phyloP scores from a whole-genome alignment of 805 yeast species.

The Sungouiella thailandica region DNA sequence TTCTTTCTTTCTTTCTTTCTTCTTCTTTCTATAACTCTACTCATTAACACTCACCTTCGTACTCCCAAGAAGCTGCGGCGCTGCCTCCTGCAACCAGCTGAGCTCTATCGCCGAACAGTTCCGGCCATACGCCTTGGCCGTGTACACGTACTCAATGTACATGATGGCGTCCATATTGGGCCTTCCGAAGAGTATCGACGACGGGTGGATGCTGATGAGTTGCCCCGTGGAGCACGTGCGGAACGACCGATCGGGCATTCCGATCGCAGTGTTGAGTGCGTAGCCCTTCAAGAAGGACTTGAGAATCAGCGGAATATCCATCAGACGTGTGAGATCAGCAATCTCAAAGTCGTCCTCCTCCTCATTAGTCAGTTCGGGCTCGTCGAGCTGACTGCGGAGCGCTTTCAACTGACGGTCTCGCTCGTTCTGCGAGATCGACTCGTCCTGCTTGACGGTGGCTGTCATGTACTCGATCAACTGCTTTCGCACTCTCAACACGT shows the following conservation, averaged over 20 bases:
- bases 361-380: slow-evolving; percentile 9
- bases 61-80: slow-evolving; percentile 58
- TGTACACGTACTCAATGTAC: slow-evolving; percentile 92
- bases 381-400: slow-evolving; percentile 22
- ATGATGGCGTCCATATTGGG: slow-evolving; percentile 73
- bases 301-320: slow-evolving; percentile 55
- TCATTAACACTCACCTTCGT: slow-evolving; percentile 26
- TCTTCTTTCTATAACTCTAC: too few relatives aligned
- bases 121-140: slow-evolving; percentile 90
- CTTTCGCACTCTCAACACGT: slow-evolving; percentile 66
- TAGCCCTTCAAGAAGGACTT: slow-evolving; percentile 82
- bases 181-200: slow-evolving; percentile 80
- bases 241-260: slow-evolving; percentile 91
- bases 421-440: slow-evolving; percentile 21
- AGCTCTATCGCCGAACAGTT: slow-evolving; percentile 77
- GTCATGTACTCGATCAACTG: slow-evolving; percentile 73
- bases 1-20: too few relatives aligned
- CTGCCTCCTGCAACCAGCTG: slow-evolving; percentile 80
- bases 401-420: slow-evolving; percentile 22
- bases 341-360: slow-evolving; percentile 16
- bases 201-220: slow-evolving; percentile 83
- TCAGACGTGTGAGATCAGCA: slow-evolving; percentile 18
- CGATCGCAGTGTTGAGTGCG: slow-evolving; percentile 85
- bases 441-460: slow-evolving; percentile 41
- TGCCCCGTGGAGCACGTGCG: slow-evolving; percentile 83